Base-by-base conservation (phyloP, 371 early-diverging fungal genomes). In the Furculomyces boomerangus region DNA sequence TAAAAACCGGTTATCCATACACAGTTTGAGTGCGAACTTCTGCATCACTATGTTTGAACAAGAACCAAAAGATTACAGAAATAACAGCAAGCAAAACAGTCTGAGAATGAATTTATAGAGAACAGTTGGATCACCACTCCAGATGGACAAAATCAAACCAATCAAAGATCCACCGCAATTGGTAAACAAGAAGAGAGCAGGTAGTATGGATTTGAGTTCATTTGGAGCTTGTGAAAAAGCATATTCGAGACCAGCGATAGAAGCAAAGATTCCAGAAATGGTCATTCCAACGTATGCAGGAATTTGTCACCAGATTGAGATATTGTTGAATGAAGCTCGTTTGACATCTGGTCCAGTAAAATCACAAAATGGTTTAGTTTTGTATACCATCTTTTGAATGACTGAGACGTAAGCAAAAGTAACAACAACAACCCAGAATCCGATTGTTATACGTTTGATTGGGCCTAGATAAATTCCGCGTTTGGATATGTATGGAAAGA, bases 221-320 rank as follows among this genome's bases (percentile, higher is more conserved):
- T 46, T 39, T 26, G 60, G 60, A 1, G 60, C 56, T 25, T 39
- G 44, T 16, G 55, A 35, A 26, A 39, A 57, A 7, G 57, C 57
- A 43, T 52, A 52, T 49, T 57, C 57, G 32, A 57, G 57, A 37
- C 56, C 32, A 56, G 57, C 52, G 30, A 58, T 54, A 22, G 82
- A 80, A 0, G 83, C 74, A 58, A 85, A 83, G 50, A 85, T 75
- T 69, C 82, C 84, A 25, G 83, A 75, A 50, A 80, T 71, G 35
- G 76, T 81, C 45, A 83, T 71, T 24, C 81, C 61, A 44, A 81
- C 62, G 55, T 83, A 86, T 22, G 56, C 50, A 0, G 81, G 82
- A 29, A 82, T 62, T 58, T 83, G 83, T 16, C 57, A 55, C 20
- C 50, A 61, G 1, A 65, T 56, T 2, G 60, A 64, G 18, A 67